Conservation (phyloP, 2,329 filamentous ascomycete species). For the Blumeria graminis region DNA sequence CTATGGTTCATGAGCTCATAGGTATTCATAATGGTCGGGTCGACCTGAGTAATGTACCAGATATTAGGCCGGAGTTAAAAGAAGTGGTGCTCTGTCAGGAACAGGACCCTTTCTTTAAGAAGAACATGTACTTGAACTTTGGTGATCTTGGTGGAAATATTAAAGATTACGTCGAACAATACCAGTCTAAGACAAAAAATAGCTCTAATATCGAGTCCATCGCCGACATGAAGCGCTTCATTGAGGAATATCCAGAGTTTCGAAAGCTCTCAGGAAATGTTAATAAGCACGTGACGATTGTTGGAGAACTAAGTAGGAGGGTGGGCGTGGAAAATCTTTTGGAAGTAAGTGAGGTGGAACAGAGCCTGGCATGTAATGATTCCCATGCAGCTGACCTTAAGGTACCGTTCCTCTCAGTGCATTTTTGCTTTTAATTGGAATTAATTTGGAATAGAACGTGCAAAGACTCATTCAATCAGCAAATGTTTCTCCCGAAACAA, state of each 20-base stretch:
- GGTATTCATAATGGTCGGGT: slow-evolving; percentile 92
- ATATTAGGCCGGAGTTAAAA: slow-evolving; percentile 64
- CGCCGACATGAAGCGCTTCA: slow-evolving; percentile 95
- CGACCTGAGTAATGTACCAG: slow-evolving; percentile 60
- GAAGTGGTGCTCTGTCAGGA: slow-evolving; percentile 93
- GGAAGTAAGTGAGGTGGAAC: slow-evolving; percentile 93
- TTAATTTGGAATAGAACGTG: slow-evolving; percentile 33
- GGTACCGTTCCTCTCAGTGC: slow-evolving; percentile 22
- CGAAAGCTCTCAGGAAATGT: slow-evolving; percentile 92
- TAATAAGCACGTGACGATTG: slow-evolving; percentile 91
- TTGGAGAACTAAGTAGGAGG: slow-evolving; percentile 73
- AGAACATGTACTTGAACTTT: slow-evolving; percentile 98
- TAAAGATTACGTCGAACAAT: slow-evolving; percentile 96
- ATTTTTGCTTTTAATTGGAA: slow-evolving; percentile 1
- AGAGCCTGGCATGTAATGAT: slow-evolving; percentile 90
- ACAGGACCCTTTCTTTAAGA: slow-evolving; percentile 94
- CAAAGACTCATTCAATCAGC: slow-evolving; percentile 70
- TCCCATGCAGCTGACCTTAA: slow-evolving; percentile 84
- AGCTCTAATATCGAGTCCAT: slow-evolving; percentile 94
- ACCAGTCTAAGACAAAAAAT: slow-evolving; percentile 91
- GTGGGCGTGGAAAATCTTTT: slow-evolving; percentile 69
- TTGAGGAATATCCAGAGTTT: slow-evolving; percentile 97
- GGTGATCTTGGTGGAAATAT: slow-evolving; percentile 87
- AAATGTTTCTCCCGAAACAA: slow-evolving; percentile 53
- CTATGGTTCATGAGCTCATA: slow-evolving; percentile 95